These are phyloP conservation scores for Cicer judaicum DNA, from an alignment of 306 rosid genomes.

Conservation along the genomic window DNA sequence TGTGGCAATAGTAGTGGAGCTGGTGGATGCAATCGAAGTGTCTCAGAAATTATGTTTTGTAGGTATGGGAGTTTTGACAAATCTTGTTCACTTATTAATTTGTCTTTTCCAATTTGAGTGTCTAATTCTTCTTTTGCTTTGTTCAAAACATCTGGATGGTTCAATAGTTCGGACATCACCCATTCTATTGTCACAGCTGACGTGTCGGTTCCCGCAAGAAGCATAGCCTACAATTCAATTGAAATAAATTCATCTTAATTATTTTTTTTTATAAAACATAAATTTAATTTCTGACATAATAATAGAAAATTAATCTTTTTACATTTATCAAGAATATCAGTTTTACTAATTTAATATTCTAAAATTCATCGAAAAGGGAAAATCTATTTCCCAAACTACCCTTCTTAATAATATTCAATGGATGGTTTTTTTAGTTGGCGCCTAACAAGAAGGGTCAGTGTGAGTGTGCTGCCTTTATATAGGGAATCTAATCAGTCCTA, in stretches of 20 bases:
- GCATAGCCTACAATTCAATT: not conserved
- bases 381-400: too few relatives aligned
- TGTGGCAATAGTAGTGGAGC: slow-evolving; percentile 33
- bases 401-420: too few relatives aligned
- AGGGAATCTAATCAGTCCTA: too few relatives aligned
- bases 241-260: not conserved
- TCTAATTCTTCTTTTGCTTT: not conserved
- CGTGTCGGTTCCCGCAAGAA: not conserved
- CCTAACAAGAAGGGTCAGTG: too few relatives aligned
- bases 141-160: not conserved
- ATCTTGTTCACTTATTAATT: slow-evolving; percentile 19
- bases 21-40: slow-evolving; percentile 33
- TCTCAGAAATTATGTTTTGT: slow-evolving; percentile 23
- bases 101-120: not conserved
- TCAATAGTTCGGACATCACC: not conserved
- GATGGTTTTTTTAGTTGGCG: too few relatives aligned
- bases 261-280: not conserved
- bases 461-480: too few relatives aligned
- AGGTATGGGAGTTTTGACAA: slow-evolving; percentile 32
- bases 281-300: not conserved
- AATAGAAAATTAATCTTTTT: too few relatives aligned
- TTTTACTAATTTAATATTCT: too few relatives aligned
- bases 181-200: not conserved
- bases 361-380: too few relatives aligned
- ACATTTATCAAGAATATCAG: too few relatives aligned